Conservation (phyloP, 2,329 filamentous ascomycete genomes). For the Neocucurbitaria cava region DNA sequence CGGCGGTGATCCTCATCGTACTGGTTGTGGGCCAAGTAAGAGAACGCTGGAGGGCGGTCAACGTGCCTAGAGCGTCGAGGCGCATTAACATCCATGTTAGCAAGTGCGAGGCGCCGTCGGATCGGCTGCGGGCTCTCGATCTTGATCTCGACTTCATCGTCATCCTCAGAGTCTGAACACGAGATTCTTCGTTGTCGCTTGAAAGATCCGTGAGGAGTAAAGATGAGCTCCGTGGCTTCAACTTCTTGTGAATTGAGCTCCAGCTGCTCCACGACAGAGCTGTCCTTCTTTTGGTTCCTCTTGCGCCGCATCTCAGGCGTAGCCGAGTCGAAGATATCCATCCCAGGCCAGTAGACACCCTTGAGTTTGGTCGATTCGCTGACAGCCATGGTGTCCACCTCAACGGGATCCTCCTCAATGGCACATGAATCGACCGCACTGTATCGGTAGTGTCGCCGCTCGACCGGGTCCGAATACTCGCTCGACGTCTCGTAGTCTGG, state of each 20-base stretch:
- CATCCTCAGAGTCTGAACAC: conserved; percentile 50
- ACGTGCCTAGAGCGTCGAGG: conserved; percentile 41
- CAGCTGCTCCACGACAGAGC: conserved; percentile 72
- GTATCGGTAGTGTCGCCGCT: conserved; percentile 32
- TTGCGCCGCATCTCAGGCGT: conserved; percentile 75
- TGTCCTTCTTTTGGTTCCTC: conserved; percentile 79
- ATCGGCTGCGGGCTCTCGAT: conserved; percentile 40
- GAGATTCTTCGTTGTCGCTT: conserved; percentile 55
- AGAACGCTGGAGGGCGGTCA: conserved; percentile 22
- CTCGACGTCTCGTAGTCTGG: conserved; percentile 48
- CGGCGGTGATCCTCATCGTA: conserved; percentile 42
- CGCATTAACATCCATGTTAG: conserved; percentile 41
- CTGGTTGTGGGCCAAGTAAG: conserved; percentile 26
- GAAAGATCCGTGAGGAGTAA: conserved; percentile 55
- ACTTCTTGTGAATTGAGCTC: conserved; percentile 69
- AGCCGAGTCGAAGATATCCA: conserved; percentile 82
- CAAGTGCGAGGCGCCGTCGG: conserved; percentile 37
- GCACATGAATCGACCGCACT: conserved; percentile 36
- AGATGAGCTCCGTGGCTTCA: conserved; percentile 70
- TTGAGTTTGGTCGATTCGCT: conserved; percentile 65
- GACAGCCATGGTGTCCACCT: conserved; percentile 34
- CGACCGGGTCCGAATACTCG: conserved; percentile 45
- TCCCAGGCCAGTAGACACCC: conserved; percentile 76
- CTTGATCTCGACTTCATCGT: conserved; percentile 48
- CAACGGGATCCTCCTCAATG: conserved; percentile 39